Percentiles rank a stretch among this genome's conserved stretches.
phyloP scores from a whole-genome alignment of 148 eudicot genomes.

The Rhododendron vialii region DNA sequence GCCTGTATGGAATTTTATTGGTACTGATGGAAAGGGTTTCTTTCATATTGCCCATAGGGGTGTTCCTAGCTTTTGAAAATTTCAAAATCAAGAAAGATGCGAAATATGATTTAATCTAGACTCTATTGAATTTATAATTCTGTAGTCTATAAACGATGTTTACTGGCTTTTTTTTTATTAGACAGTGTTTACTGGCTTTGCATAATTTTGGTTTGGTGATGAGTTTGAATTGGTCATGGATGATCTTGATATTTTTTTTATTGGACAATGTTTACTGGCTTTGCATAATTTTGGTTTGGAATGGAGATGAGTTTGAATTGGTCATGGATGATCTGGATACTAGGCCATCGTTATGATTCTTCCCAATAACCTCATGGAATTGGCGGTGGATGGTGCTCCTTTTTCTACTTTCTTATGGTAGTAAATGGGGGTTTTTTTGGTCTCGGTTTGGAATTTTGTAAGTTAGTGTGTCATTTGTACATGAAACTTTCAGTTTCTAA shows the following conservation, averaged over 20 bases:
- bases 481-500: not conserved
- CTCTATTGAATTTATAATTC: not conserved
- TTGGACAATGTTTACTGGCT: not conserved
- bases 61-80: not conserved
- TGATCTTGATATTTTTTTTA: not conserved
- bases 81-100: not conserved
- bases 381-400: not conserved
- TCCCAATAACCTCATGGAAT: not conserved
- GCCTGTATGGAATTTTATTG: not conserved
- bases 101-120: not conserved
- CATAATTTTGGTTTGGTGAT: not conserved
- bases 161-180: not conserved
- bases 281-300: not conserved
- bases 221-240: not conserved
- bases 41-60: not conserved
- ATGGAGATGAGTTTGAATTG: not conserved
- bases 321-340: not conserved
- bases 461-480: not conserved
- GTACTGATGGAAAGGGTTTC: not conserved
- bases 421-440: not conserved
- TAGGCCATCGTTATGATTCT: not conserved
- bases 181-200: not conserved
- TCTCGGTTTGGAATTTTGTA: not conserved
- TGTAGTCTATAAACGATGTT: not conserved
- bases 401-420: not conserved